Percentiles rank a stretch among this genome's conserved stretches.
phyloP scores from a whole-genome alignment of 176 grass and related monocot genomes.

The Poa pratensis region DNA sequence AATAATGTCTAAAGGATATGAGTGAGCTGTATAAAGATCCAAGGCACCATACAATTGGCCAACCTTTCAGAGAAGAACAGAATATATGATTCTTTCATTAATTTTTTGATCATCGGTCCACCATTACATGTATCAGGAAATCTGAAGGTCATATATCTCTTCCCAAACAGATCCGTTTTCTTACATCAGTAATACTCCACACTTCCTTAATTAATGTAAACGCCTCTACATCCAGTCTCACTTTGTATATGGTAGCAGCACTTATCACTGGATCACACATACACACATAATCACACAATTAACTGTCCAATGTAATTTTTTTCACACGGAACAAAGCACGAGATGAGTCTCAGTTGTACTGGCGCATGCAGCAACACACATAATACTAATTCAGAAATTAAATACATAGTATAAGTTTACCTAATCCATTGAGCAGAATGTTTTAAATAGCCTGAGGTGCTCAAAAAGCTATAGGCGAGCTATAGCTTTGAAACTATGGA shows the following conservation, averaged over 20 bases:
- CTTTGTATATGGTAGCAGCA: neutral
- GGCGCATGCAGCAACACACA: neutral
- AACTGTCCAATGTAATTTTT: neutral
- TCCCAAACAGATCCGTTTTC: neutral
- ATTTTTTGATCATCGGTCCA: neutral
- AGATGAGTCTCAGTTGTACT: neutral
- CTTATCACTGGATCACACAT: neutral
- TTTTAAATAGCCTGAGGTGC: too few relatives aligned
- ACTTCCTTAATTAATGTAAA: neutral
- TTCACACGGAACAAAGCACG: neutral
- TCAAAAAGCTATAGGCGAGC: too few relatives aligned
- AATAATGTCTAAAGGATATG: neutral
- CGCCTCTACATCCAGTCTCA: neutral
- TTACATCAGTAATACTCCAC: conserved; percentile 6
- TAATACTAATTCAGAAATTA: neutral
- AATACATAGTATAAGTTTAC: neutral
- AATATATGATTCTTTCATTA: neutral
- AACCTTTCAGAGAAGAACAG: neutral
- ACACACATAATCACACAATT: neutral
- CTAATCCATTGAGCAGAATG: too few relatives aligned
- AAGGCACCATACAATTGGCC: neutral
- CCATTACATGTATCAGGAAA: neutral
- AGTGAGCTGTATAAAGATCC: neutral
- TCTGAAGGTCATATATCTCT: neutral
- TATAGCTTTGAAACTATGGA: too few relatives aligned